Percentiles rank a stretch among this genome's conserved stretches.
phyloP scores from a whole-genome alignment of 1,139 yeast genomes.

The Scheffersomyces stambukii region DNA sequence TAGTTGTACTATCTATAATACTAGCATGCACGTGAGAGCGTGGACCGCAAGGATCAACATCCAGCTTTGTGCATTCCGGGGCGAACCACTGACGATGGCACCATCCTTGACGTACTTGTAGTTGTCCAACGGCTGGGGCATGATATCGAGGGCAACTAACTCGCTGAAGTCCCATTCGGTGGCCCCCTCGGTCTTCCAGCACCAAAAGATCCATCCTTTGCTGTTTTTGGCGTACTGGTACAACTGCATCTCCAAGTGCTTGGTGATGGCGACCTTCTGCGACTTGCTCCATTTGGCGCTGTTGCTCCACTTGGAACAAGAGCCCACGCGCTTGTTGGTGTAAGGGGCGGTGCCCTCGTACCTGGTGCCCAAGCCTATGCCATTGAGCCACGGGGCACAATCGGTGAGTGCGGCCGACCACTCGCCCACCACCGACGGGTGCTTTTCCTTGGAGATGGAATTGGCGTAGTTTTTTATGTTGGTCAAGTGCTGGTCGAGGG shows the following conservation, averaged over 20 bases:
- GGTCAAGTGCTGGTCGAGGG: slow-evolving; percentile 33
- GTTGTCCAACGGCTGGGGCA: slow-evolving; percentile 58
- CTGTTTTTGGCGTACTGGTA: slow-evolving; percentile 22
- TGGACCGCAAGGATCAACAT: too few species aligned
- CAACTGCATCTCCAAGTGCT: slow-evolving; percentile 38
- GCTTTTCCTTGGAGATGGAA: slow-evolving; percentile 36
- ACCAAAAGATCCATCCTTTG: slow-evolving; percentile 68
- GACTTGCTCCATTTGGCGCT: slow-evolving; percentile 31
- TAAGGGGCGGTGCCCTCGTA: slow-evolving; percentile 47
- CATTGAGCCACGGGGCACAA: slow-evolving; percentile 64
- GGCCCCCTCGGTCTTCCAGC: slow-evolving; percentile 59
- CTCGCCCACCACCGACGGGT: slow-evolving; percentile 57
- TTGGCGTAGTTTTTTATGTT: slow-evolving; percentile 34
- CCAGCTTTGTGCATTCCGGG: too few species aligned
- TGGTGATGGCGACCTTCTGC: slow-evolving; percentile 44
- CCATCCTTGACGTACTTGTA: slow-evolving; percentile 40
- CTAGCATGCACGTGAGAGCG: too few species aligned
- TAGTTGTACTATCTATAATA: slow-evolving; percentile 4
- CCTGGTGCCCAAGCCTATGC: slow-evolving; percentile 56
- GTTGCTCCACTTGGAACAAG: slow-evolving; percentile 20
- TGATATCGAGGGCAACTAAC: slow-evolving; percentile 44
- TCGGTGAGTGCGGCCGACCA: slow-evolving; percentile 65
- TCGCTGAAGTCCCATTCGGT: slow-evolving; percentile 62
- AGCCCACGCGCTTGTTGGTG: slow-evolving; percentile 30
- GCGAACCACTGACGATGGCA: slow-evolving; percentile 13